Evolutionary conservation across 306 rosid species (phyloP).

Genomic region (Ochetophila trinervis): DNA sequence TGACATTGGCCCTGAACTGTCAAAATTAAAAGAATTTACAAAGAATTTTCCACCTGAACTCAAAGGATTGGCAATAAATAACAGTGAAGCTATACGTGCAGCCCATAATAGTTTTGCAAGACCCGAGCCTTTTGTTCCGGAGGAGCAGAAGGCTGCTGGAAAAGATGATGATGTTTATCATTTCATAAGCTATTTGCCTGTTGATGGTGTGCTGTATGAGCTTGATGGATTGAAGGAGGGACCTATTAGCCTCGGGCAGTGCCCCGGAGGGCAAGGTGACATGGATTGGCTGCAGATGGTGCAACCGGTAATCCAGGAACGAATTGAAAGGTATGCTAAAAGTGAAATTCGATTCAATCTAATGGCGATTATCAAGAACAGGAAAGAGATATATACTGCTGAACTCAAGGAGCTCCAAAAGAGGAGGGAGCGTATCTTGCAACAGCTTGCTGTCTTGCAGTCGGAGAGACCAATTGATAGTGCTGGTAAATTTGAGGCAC

Average conservation of each 20-base stretch:
- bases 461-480: conserved; percentile 54
- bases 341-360: conserved; percentile 94
- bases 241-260: conserved; percentile 93
- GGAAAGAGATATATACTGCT: conserved; percentile 80
- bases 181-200: conserved; percentile 92
- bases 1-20: conserved; percentile 86
- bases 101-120: conserved; percentile 97
- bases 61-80: conserved; percentile 94
- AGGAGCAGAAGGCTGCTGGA: conserved; percentile 80
- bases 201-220: conserved; percentile 88
- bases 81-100: conserved; percentile 83
- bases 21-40: conserved; percentile 79
- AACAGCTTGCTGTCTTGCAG: conserved; percentile 70
- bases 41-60: conserved; percentile 94
- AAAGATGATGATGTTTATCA: conserved; percentile 96
- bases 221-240: conserved; percentile 98
- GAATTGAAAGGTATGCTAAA: conserved; percentile 83
- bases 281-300: conserved; percentile 85
- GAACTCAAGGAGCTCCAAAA: conserved; percentile 97
- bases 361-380: conserved; percentile 82
- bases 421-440: conserved; percentile 94
- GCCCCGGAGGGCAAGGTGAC: conserved; percentile 82
- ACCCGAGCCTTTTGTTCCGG: conserved; percentile 95
- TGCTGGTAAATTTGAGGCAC: conserved; percentile 54
- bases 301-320: conserved; percentile 93